A percentile compares a stretch with the other conserved stretches of the same genome.
phyloP scores from a whole-genome alignment of 2,329 filamentous ascomycete species.

The Penicillium italicum region DNA sequence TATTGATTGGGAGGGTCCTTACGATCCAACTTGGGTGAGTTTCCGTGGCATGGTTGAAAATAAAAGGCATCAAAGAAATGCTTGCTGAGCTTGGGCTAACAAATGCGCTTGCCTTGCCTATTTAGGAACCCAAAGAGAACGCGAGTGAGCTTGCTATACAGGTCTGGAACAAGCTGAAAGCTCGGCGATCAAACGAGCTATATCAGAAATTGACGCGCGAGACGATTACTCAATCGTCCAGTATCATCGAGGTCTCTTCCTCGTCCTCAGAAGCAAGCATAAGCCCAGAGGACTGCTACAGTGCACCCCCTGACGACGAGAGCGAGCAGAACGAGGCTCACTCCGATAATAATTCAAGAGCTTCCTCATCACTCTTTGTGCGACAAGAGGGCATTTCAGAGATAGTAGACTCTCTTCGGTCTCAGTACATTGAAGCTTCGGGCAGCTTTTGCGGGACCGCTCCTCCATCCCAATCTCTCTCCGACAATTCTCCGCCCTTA shows the following conservation, averaged over 20 bases:
- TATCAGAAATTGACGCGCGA: neutral
- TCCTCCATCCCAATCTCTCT: neutral
- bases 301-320: neutral
- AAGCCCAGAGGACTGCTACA: neutral
- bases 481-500: neutral
- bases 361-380: neutral
- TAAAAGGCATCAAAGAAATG: neutral
- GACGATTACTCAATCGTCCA: neutral
- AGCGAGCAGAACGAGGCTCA: neutral
- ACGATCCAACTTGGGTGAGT: constrained; percentile 40
- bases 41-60: neutral
- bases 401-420: neutral
- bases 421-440: neutral
- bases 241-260: neutral
- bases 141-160: constrained; percentile 30
- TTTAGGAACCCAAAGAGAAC: constrained; percentile 36
- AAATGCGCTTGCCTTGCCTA: neutral
- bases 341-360: neutral
- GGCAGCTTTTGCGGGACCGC: neutral
- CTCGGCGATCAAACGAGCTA: constrained; percentile 5
- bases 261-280: neutral
- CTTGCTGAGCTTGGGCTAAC: neutral
- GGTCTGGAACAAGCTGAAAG: constrained; percentile 30
- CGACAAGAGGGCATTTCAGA: neutral
- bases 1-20: constrained; percentile 40